phyloP scores from a whole-genome alignment of 78 protist species.

The Anaeramoeba flamelloides region DNA sequence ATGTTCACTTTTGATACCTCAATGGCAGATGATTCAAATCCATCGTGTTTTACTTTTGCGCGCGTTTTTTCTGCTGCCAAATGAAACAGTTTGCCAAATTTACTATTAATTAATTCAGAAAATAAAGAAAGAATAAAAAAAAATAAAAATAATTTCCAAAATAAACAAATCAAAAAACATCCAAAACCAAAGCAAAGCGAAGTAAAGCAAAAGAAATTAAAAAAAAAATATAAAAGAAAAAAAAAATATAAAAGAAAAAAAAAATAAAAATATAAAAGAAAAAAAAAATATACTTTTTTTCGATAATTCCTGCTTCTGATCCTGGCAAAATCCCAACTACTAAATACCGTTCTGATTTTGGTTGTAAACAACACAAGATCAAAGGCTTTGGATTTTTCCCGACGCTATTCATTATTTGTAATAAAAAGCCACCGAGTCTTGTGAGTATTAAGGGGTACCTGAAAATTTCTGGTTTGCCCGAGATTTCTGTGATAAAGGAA shows the following conservation, averaged over 20 bases:
- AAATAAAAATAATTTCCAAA: no score
- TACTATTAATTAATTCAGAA: no score
- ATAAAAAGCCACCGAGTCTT: constrained; percentile 28
- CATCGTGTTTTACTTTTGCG: constrained; percentile 19
- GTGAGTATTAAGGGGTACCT: constrained; percentile 34
- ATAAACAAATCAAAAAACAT: no score
- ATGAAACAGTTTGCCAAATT: constrained; percentile 28
- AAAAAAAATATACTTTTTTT: no score
- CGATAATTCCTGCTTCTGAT: background rate
- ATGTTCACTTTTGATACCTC: constrained; percentile 25
- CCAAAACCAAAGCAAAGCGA: no score
- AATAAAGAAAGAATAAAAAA: no score
- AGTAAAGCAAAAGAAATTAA: no score
- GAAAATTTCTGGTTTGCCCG: constrained; percentile 19
- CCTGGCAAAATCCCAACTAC: constrained; percentile 35
- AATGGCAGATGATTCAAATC: constrained; percentile 31
- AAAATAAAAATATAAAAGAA: no score
- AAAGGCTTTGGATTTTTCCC: constrained; percentile 27
- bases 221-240: no score
- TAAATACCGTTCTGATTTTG: constrained; percentile 13
- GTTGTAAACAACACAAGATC: constrained; percentile 28
- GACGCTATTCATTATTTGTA: constrained; percentile 21
- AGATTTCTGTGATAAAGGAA: constrained; percentile 21
- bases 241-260: no score
- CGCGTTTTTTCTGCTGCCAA: constrained; percentile 24